Base-by-base conservation (phyloP, 108 stramenopile genomes). In the Cyclotella choctawhatcheeana region DNA sequence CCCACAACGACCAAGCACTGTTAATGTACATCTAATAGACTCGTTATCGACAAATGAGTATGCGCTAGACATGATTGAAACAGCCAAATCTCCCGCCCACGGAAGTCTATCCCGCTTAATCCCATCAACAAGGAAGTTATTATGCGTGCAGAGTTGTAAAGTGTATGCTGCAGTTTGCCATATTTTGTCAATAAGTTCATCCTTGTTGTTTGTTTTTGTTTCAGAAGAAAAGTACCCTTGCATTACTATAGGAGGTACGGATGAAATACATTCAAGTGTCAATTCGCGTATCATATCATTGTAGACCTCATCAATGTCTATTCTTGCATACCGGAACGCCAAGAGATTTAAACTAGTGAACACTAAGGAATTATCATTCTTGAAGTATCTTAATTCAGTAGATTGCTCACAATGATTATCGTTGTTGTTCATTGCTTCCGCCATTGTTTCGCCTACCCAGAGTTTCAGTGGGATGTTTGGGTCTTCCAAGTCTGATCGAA, bases 81-180 rank as follows among this genome's bases (percentile, higher is more conserved):
- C 65, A 31, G 71, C 75, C 29, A 81, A 45, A 63, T 81, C 80
- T 26, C 80, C 80, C 1, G 70, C 69, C 80, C 80, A 81, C 24
- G 76, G 75, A 30, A 81, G 69, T 44, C 80, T 58, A 72, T 81
- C 80, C 5, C 80, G 64, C 60, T 81, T 81, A 25, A 81, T 76
- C 16, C 80, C 80, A 58, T 81, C 80, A 2, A 81, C 56, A 16
- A 81, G 40, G 29, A 81, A 81, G 45, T 76, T 71, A 37, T 72
- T 40, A 37, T 76, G 69, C 13, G 58, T 63, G 53, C 80, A 81
- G 0, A 63, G 37, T 30, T 66, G 61, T 17, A 81, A 58, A 44
- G 80, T 81, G 25, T 64, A 48, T 3, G 44, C 44, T 3, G 80
- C 40, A n/a, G 24, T 21, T 31, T 65, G 60, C 80, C 80, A 76